phyloP scores from a whole-genome alignment of 2,329 filamentous ascomycete species.

The Cercospora berteroae region DNA sequence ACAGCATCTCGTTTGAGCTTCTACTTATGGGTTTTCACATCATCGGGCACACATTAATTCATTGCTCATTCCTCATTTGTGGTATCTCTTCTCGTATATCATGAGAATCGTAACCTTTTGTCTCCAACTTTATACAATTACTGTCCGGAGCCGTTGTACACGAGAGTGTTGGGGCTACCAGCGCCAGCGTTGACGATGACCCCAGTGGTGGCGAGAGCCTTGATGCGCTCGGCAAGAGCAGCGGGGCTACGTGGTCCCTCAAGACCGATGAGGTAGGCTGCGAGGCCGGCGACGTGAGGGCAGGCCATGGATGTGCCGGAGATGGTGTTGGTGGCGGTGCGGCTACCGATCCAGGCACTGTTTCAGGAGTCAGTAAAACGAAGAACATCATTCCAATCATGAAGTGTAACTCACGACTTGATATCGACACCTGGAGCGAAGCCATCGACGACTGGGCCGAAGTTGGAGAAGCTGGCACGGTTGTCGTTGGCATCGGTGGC shows the following conservation, averaged over 20 bases:
- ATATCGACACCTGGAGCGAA: conserved; percentile 47
- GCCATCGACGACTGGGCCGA: conserved; percentile 41
- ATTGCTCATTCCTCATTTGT: not conserved
- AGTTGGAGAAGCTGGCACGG: conserved; percentile 43
- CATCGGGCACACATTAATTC: not conserved
- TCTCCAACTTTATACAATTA: not conserved
- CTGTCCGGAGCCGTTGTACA: conserved; percentile 50
- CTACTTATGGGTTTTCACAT: not conserved
- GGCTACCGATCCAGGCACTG: conserved; percentile 46
- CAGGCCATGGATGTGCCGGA: conserved; percentile 65
- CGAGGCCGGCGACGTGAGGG: conserved; percentile 65
- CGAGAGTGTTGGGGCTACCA: conserved; percentile 52
- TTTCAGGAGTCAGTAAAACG: not conserved
- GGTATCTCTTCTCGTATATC: not conserved
- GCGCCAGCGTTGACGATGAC: conserved; percentile 24
- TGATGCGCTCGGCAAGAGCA: conserved; percentile 49
- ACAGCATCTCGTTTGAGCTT: not conserved
- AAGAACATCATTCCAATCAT: too few species aligned
- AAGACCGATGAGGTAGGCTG: conserved; percentile 62
- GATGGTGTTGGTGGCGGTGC: conserved; percentile 48
- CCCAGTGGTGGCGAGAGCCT: conserved; percentile 42
- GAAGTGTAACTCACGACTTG: conserved; percentile 34
- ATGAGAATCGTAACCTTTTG: not conserved
- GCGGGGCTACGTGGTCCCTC: conserved; percentile 45
- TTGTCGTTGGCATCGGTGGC: conserved; percentile 36